Percentiles rank a stretch among this genome's conserved stretches.
Evolutionary conservation across 257 asterid genomes (phyloP).

Genomic region (Hygrophila difformis): DNA sequence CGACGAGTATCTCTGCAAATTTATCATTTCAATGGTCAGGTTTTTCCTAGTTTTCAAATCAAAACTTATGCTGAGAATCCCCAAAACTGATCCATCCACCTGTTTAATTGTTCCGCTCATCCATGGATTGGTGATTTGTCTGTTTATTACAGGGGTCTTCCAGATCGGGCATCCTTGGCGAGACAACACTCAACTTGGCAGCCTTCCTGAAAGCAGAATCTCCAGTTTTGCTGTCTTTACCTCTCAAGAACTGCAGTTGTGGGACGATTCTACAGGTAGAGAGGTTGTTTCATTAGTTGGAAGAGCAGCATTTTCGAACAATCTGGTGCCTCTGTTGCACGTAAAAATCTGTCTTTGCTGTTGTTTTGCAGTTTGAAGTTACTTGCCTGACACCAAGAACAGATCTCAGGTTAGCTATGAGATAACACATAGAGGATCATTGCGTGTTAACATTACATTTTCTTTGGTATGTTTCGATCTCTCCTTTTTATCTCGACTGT

Average conservation of each 20-base stretch:
- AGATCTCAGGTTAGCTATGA: slow-evolving; percentile 24
- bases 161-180: slow-evolving; percentile 35
- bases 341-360: slow-evolving; percentile 10
- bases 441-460: neutral
- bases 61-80: neutral
- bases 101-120: neutral
- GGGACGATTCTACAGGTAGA: slow-evolving; percentile 32
- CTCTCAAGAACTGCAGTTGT: slow-evolving; percentile 30
- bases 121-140: neutral
- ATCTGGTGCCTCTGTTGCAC: slow-evolving; percentile 1
- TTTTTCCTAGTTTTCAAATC: too few relatives aligned
- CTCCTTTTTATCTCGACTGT: neutral
- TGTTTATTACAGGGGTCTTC: slow-evolving; percentile 33
- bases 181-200: slow-evolving; percentile 27
- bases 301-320: neutral
- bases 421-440: neutral
- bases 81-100: neutral
- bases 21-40: slow-evolving; percentile 38
- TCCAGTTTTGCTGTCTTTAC: slow-evolving; percentile 25
- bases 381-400: slow-evolving; percentile 34
- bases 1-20: slow-evolving; percentile 24
- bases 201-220: slow-evolving; percentile 23
- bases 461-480: neutral
- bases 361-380: slow-evolving; percentile 35
- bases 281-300: slow-evolving; percentile 14